Base-by-base conservation (phyloP, 768 basidiomycete genomes). In the Podaxis sp. region DNA sequence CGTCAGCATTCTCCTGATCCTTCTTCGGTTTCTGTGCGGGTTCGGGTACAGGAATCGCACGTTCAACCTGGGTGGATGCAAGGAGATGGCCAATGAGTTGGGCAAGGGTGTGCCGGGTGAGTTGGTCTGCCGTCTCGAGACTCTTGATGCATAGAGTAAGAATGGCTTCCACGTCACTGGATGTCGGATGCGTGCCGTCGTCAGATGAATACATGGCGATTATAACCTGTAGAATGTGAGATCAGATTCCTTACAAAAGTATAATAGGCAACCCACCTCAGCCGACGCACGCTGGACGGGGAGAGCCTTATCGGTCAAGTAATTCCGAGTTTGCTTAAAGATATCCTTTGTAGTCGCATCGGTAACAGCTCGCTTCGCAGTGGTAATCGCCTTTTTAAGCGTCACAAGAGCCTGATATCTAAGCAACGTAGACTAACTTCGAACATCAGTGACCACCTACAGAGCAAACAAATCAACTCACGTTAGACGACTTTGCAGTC, bases 271-370 rank as follows among this genome's bases (percentile, higher is more conserved):
- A 56, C 77, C 61, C 68, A 93, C 95, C 68, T 92, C 87, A 26
- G 93, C 84, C 7, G 89, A 88, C 2, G 86, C 93, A 24, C 96
- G 86, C 71, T 97, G 93, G 17, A 99, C 84, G 4, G 93, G 84
- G 3, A 94, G 77, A 6, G 89, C 87, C 75, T 93, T 95, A 74
- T 99, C 96, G 0, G 80, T 80, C 1, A 99, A 76, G 0, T 84
- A 86, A 40, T 82, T 80, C 68, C 84, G 87, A 79, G 91, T 88
- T 65, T 92, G 87, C 74, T 96, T 99, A 57, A 92, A 69, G 52
- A 96, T 83, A 68, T 99, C 97, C 71, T 85, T 95, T 59, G 82
- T 74, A 2, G 86, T 78, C 4, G 87, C 77, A 64, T 99, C 96
- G 0, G 92, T 87, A 0, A 96, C 81, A 0, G 94, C 94, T 58